Percentiles rank a stretch among this genome's conserved stretches.
Evolutionary conservation across 192 early-diverging fungal genomes (phyloP).

Genomic region (Rhizoclosmatium sp.): DNA sequence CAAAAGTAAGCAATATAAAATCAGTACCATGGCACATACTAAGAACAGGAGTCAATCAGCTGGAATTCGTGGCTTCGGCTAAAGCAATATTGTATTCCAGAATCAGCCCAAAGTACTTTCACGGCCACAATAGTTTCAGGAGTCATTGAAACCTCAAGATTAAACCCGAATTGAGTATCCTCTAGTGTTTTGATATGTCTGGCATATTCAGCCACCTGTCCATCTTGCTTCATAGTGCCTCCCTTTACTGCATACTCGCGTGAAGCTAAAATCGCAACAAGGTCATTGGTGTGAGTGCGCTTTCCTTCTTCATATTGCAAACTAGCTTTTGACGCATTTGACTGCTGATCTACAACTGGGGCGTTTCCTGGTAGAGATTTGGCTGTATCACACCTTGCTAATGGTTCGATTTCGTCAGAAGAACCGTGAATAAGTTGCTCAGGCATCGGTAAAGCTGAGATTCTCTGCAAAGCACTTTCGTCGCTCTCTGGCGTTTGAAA

Average conservation of each 20-base stretch:
- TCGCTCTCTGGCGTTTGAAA: not conserved
- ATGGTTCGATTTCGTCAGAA: too few species aligned
- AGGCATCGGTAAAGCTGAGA: not conserved
- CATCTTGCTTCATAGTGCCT: not conserved
- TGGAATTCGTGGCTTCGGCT: conserved; percentile 45
- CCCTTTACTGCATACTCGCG: not conserved
- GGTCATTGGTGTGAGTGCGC: conserved; percentile 15
- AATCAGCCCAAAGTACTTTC: conserved; percentile 45
- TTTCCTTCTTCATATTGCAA: conserved; percentile 29
- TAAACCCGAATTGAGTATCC: conserved; percentile 17
- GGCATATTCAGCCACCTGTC: conserved; percentile 31
- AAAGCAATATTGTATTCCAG: conserved; percentile 47
- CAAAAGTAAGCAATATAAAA: not conserved
- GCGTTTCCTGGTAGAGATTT: too few species aligned
- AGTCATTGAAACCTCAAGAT: not conserved
- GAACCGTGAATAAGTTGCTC: too few species aligned
- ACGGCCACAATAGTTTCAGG: conserved; percentile 4
- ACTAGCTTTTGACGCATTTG: too few species aligned
- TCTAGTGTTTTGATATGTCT: conserved; percentile 42
- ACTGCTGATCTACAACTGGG: too few species aligned
- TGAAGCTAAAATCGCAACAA: not conserved
- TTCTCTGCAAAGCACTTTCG: not conserved
- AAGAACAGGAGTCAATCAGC: conserved; percentile 51
- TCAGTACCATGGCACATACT: conserved; percentile 36
- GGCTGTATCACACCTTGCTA: too few species aligned